Evolutionary conservation across 192 early-diverging fungal genomes (phyloP), one percentile per base, ranked within the genome.

Genomic region (Coemansia aciculifera): DNA sequence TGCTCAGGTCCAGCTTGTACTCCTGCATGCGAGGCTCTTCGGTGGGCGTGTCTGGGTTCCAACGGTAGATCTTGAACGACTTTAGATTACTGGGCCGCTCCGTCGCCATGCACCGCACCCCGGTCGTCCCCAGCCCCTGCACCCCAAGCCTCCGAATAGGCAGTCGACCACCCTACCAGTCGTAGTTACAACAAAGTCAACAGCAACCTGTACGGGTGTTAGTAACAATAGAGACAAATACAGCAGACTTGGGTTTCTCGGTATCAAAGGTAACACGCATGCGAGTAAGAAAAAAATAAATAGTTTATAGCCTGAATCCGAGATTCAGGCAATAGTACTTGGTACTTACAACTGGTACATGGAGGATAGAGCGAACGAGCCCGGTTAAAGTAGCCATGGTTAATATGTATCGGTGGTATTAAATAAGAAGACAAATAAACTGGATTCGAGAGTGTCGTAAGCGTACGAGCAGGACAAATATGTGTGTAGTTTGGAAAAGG

Each of bases 11-110:
- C 38, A 98, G 85, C 84, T 90, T 85, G 86, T 95, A 98, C 29
- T 85, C 86, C 75, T 94, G 90, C 67, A 98, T 85, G 66, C 81
- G 84, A 56, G 97, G 97, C 87, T 96, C 94, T 65, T 88, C 92
- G 1, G 89, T 81, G 2, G 97, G 97, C 15, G 72, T 80, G 68
- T 96, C 97, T 54, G 97, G 97, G 84, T 95, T 95, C 79, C 97
- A 98, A 62, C 97, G 90, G 85, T 98, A 98, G 77, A 98, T 97
- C 70, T 94, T 85, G 77, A 98, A 94, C 29, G 92, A 88, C 90
- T 97, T 98, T 71, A 85, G 62, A 66, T 89, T 79, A 44, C 87
- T 84, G 23, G 87, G 79, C 83, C 89, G 92, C 43, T 73, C 78
- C 9, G 77, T 36, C 5, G 77, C 72, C 76, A 73, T 70, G 36